Evolutionary conservation across 1,284 basidiomycete species (phyloP).

Genomic region (Ceratobasidium sp.): DNA sequence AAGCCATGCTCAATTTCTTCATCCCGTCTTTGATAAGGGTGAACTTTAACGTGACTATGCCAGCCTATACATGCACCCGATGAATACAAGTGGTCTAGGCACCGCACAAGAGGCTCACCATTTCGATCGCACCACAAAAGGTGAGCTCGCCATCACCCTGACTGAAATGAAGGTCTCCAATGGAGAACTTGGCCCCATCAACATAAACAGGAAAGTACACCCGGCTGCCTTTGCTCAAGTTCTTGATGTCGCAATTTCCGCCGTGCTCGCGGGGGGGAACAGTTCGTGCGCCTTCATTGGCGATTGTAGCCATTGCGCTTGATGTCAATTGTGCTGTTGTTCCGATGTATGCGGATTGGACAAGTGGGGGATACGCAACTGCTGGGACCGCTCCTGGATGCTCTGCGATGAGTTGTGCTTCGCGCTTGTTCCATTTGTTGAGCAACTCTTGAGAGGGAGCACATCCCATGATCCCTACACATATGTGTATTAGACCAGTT

Average conservation of each 20-base stretch:
- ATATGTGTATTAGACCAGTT: not conserved
- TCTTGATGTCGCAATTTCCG: conserved; percentile 88
- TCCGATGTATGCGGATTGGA: conserved; percentile 76
- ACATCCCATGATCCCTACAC: conserved; percentile 39
- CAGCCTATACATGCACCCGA: conserved; percentile 64
- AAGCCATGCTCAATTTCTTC: conserved; percentile 78
- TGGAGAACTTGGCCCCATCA: conserved; percentile 79
- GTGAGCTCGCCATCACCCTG: conserved; percentile 81
- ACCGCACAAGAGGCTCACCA: conserved; percentile 60
- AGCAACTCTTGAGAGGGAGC: conserved; percentile 80
- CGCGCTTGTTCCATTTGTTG: conserved; percentile 79
- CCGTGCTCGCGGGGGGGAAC: conserved; percentile 84
- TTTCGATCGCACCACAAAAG: conserved; percentile 86
- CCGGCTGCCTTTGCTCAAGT: conserved; percentile 68
- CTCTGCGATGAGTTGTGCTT: conserved; percentile 73
- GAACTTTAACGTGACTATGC: conserved; percentile 79
- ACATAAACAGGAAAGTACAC: conserved; percentile 86
- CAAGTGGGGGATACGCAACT: conserved; percentile 75
- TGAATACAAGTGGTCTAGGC: too few species aligned
- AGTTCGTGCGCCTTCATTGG: conserved; percentile 78
- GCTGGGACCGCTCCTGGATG: conserved; percentile 69
- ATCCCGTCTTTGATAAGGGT: conserved; percentile 82
- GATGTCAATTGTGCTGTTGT: conserved; percentile 64
- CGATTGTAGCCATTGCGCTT: conserved; percentile 69
- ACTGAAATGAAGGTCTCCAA: conserved; percentile 86